Evolutionary conservation across 1,284 basidiomycete species (phyloP).

Genomic region (Volvariella surrecta): DNA sequence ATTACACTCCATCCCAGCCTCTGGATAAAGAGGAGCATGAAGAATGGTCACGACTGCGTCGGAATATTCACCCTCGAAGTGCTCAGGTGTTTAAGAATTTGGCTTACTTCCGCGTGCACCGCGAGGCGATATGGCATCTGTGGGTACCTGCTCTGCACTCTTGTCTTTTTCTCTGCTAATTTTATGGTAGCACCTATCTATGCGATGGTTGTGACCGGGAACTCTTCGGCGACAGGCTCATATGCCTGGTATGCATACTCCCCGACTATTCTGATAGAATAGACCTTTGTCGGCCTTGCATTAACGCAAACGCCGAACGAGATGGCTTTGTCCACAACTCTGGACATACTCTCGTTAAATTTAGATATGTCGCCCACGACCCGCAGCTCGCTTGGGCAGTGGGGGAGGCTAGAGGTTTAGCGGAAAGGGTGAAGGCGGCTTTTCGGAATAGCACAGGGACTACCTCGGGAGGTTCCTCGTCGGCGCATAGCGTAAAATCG

Average conservation of each 20-base stretch:
- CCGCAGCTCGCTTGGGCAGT: constrained; percentile 18
- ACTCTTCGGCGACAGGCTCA: constrained; percentile 20
- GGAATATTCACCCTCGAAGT: constrained; percentile 15
- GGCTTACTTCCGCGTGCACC: constrained; percentile 21
- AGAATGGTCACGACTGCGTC: no score
- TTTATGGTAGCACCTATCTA: constrained; percentile 17
- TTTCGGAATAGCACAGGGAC: constrained; percentile 13
- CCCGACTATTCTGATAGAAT: constrained; percentile 25
- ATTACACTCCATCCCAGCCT: not conserved
- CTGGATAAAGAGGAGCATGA: not conserved
- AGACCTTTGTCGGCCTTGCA: constrained; percentile 22
- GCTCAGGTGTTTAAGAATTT: constrained; percentile 24
- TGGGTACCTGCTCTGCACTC: constrained; percentile 11
- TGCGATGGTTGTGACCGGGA: constrained; percentile 25
- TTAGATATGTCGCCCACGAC: constrained; percentile 23
- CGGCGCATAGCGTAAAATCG: not conserved
- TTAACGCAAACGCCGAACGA: constrained; percentile 18
- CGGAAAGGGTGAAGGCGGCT: constrained; percentile 17
- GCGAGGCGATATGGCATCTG: constrained; percentile 24
- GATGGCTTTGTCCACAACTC: constrained; percentile 21
- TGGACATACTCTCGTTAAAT: constrained; percentile 19
- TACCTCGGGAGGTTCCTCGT: constrained; percentile 1
- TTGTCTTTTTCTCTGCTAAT: not conserved
- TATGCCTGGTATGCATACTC: constrained; percentile 24
- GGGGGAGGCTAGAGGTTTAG: constrained; percentile 14